Conservation (phyloP, 164 flowering plant genomes). For the Liquidambar formosana region DNA sequence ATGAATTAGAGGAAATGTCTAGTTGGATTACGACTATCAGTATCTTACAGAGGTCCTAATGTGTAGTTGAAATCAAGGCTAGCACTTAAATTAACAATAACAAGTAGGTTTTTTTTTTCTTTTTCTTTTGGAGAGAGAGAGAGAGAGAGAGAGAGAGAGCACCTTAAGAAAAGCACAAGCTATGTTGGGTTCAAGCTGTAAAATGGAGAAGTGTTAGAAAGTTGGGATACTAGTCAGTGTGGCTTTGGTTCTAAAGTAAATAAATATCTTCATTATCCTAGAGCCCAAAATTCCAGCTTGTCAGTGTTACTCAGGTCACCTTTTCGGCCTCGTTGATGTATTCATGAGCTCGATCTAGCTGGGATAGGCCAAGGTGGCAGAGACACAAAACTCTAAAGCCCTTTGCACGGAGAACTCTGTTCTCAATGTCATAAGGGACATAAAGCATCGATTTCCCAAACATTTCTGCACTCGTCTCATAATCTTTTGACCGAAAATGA, state of each 20-base stretch:
- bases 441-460: conserved; percentile 94
- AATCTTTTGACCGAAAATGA: conserved; percentile 72
- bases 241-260: background rate
- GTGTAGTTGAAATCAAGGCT: background rate
- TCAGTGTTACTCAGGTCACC: conserved; percentile 45
- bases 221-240: background rate
- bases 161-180: conserved; percentile 90
- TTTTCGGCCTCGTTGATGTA: conserved; percentile 86
- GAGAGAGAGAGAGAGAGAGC: conserved; percentile 20
- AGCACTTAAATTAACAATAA: background rate
- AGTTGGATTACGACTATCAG: background rate
- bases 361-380: conserved; percentile 79
- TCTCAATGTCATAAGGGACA: conserved; percentile 63
- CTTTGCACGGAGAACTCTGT: conserved; percentile 70
- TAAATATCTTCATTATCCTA: background rate
- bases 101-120: too few relatives aligned
- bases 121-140: background rate
- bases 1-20: conserved; percentile 7
- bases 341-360: conserved; percentile 87
- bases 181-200: conserved; percentile 89
- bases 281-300: background rate
- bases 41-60: too few relatives aligned
- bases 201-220: conserved; percentile 4
- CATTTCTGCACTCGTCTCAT: conserved; percentile 72
- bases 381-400: conserved; percentile 86